Base-by-base conservation (phyloP, 176 grass and related monocot genomes). In the Eleusine indica region DNA sequence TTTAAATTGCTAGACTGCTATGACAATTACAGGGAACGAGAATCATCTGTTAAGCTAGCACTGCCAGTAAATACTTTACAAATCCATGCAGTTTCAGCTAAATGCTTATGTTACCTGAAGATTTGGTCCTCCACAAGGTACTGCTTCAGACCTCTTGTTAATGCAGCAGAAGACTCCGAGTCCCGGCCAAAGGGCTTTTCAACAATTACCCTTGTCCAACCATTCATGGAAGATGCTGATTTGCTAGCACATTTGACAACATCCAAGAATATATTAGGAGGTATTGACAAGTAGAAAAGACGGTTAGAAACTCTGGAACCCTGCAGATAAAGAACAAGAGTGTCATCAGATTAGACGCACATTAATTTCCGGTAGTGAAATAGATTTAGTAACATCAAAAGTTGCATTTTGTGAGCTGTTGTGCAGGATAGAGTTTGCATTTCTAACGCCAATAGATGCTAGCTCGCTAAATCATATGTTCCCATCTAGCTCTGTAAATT, bases 241-340 rank as follows among this genome's bases (percentile, higher is more conserved):
- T 88, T 91, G 80, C 91, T 98, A 76, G 96, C 79, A 82, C 93
- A 98, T 85, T 98, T 95, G 74, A 98, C 93, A 73, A 94, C 96
- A 90, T 98, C 91, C 57, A 95, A 81, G 89, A 98, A 98, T 83
- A 98, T 98, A 86, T 95, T 98, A 70, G 93, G 93, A 61, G 96
- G 96, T 86, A 98, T 98, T 58, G 96, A 95, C 76, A 98, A 84
- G 87, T 98, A 98, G 81, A 85, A 95, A 60, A 98, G 87, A 49
- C 93, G 86, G 80, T 95, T 95, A 67, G 96, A 91, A 81, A 90
- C 67, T 85, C 93, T 90, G 47, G 84, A 84, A 83, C 87, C 91
- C 96, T 98, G 88, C 70, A 89, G 29, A 76, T 80, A 85, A 81
- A 53, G 16, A 84, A 51, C 43, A 65, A 61, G 5, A 61, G 9